Percentiles rank a stretch among this genome's conserved stretches.
Conservation (phyloP, 169 alveolate genomes). For the Prorocentrum cordatum region DNA sequence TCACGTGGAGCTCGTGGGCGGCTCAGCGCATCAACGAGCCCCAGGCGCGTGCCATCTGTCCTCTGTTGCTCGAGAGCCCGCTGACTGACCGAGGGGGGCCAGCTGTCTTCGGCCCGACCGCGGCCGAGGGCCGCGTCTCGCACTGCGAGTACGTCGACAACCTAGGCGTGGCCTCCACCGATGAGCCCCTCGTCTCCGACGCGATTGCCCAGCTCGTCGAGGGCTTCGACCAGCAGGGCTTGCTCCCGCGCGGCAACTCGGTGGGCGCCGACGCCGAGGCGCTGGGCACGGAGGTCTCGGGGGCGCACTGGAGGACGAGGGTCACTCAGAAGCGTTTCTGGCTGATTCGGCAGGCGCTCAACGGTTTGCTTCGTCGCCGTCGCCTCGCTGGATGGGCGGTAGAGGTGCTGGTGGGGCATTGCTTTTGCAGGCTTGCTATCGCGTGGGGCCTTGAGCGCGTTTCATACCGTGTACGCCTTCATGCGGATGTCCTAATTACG, state of each 20-base stretch:
- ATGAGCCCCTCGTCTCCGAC: neutral
- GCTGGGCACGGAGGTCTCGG: neutral
- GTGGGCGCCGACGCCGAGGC: neutral
- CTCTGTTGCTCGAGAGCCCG: neutral
- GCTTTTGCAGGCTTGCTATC: neutral
- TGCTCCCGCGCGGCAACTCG: neutral
- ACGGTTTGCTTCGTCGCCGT: neutral
- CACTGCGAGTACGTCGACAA: conserved; percentile 9
- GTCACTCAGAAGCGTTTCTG: neutral
- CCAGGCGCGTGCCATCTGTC: neutral
- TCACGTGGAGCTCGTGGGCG: neutral
- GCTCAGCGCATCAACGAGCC: neutral
- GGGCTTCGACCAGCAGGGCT: neutral
- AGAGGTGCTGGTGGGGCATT: neutral
- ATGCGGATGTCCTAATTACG: neutral
- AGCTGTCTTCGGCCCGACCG: neutral
- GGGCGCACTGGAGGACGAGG: neutral
- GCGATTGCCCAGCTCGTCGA: neutral
- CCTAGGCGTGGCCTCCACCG: neutral
- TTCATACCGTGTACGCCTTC: neutral
- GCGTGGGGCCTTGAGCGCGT: neutral
- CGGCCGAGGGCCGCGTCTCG: neutral
- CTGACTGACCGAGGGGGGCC: neutral
- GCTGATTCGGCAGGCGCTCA: neutral
- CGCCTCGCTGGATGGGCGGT: neutral